These are phyloP conservation scores for Metschnikowia drakensbergensis DNA, from an alignment of 805 yeast species.

Conservation along the genomic window DNA sequence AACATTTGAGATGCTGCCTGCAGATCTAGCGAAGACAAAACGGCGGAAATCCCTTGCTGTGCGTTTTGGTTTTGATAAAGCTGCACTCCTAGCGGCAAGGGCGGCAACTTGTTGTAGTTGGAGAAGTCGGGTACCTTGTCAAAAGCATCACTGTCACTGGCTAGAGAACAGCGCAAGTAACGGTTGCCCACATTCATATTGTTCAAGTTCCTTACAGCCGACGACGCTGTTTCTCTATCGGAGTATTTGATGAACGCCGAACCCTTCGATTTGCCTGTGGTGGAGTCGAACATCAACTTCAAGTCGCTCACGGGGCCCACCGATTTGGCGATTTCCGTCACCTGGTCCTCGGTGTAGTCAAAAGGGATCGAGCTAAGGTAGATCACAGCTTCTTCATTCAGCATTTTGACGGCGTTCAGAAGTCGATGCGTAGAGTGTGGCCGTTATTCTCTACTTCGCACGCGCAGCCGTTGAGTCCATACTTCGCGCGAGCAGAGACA, in stretches of 20 bases:
- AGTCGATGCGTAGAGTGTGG: too few species aligned
- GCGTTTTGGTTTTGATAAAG: constrained; percentile 38
- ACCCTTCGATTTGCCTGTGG: constrained; percentile 88
- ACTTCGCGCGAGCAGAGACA: neutral
- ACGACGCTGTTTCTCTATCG: constrained; percentile 81
- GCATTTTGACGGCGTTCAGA: neutral
- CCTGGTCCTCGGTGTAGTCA: constrained; percentile 91
- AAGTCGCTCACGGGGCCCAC: constrained; percentile 83
- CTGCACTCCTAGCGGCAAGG: constrained; percentile 41
- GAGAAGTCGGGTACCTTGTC: constrained; percentile 19
- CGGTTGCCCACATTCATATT: constrained; percentile 73
- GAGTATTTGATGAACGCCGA: constrained; percentile 82
- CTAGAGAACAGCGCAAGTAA: constrained; percentile 68
- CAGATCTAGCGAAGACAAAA: constrained; percentile 46
- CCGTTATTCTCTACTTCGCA: neutral
- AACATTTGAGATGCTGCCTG: constrained; percentile 47
- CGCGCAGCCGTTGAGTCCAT: neutral
- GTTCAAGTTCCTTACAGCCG: constrained; percentile 86
- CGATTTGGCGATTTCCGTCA: constrained; percentile 76
- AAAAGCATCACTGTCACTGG: constrained; percentile 42
- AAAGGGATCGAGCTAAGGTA: constrained; percentile 87
- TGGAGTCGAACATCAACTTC: constrained; percentile 77
- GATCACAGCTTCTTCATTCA: constrained; percentile 31
- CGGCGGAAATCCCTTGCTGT: constrained; percentile 36
- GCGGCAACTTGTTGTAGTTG: constrained; percentile 30